Evolutionary conservation across 371 early-diverging fungal species (phyloP).

Genomic region (Choanephora cucurbitarum): DNA sequence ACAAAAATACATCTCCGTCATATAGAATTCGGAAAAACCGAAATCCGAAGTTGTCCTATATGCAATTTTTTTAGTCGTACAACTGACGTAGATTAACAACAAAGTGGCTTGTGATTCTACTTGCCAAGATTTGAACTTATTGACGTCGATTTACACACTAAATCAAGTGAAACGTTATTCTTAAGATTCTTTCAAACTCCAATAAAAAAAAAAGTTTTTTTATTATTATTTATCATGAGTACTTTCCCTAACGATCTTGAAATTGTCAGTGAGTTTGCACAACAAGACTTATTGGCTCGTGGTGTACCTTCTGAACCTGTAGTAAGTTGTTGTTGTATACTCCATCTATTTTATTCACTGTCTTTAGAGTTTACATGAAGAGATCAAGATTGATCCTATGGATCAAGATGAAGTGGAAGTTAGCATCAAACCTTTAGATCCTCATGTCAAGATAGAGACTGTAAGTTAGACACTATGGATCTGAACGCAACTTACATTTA

Average conservation of each 20-base stretch:
- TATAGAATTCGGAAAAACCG: not conserved
- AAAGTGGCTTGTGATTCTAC: too few relatives aligned
- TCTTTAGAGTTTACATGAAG: not conserved
- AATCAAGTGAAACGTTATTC: too few relatives aligned
- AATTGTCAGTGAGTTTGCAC: slow-evolving; percentile 11
- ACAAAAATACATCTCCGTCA: not conserved
- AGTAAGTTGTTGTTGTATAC: too few relatives aligned
- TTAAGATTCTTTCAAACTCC: too few relatives aligned
- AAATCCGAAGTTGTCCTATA: not conserved
- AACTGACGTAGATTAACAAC: not conserved
- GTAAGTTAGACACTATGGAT: too few relatives aligned
- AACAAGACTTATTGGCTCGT: slow-evolving; percentile 3
- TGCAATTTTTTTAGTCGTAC: not conserved
- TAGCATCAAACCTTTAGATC: not conserved
- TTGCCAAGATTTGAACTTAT: too few relatives aligned
- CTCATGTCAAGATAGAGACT: too few relatives aligned
- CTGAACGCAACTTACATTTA: too few relatives aligned
- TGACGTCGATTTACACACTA: too few relatives aligned
- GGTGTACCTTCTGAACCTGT: not conserved
- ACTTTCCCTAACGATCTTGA: slow-evolving; percentile 13
- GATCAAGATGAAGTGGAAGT: not conserved
- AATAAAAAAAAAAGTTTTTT: too few relatives aligned
- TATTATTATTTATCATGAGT: slow-evolving; percentile 10
- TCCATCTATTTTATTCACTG: too few relatives aligned
- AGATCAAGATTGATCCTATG: not conserved